Base-by-base conservation (phyloP, 805 yeast species). In the Candida sanyiensis region DNA sequence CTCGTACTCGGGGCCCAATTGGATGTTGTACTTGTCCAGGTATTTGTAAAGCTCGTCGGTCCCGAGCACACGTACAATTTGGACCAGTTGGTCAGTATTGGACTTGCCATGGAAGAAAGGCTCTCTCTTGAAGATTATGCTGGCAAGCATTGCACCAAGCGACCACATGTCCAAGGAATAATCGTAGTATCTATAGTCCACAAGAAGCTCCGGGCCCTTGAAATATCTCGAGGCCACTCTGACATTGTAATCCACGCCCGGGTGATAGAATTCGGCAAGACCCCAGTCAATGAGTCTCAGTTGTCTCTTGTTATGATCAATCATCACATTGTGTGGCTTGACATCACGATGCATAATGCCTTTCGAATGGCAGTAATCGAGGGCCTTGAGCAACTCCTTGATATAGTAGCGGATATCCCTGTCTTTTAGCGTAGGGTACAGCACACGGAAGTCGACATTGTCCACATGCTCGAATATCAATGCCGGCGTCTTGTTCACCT, bases 321-420 rank as follows among this genome's bases (percentile, higher is more conserved):
- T 87, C 95, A 87, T 87, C 31, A 87, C 86, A 56, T 87, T 87
- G 60, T 87, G 96, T 9, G 96, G 96, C 58, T 87, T 87, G 36
- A 87, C 96, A 62, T 87, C 96, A 58, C 96, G 70, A 62, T 87
- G 96, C 82, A 87, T 87, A 48, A 89, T 86, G 26, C 97, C 97
- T 81, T 83, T 83, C 6, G 94, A 83, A 64, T 89, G 97, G 39
- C 86, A 81, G 61, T 73, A 88, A 64, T 89, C 94, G 47, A 89
- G 70, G 0, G 96, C 96, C 41, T 69, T 72, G 52, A 89, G 70
- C 48, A 89, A 67, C 63, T 88, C 93, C 48, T 70, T 78, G 75
- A 89, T 85, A 63, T 89, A 89, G 63, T 62, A 86, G 49, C 86
- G 75, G 48, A 88, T 81, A 57, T 89, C 96, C 37, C 64, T 62